These are phyloP conservation scores for Sporothrix globosa DNA, from an alignment of 2,329 filamentous ascomycete genomes.

Conservation along the genomic window DNA sequence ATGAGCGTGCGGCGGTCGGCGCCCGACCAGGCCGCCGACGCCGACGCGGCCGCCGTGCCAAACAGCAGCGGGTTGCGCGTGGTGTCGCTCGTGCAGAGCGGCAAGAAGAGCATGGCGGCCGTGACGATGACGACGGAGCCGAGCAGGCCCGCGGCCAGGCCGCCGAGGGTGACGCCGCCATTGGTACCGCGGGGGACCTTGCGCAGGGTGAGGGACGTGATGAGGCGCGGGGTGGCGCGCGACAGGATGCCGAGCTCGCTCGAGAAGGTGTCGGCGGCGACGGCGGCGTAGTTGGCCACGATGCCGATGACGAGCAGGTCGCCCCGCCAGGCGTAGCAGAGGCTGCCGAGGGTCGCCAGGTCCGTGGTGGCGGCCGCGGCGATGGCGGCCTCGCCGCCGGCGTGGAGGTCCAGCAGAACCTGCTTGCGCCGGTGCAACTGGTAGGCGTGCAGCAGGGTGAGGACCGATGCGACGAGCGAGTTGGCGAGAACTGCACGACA, in stretches of 20 bases:
- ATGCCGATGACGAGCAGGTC: slow-evolving; percentile 67
- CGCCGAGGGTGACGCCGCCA: slow-evolving; percentile 79
- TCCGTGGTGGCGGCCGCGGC: slow-evolving; percentile 4
- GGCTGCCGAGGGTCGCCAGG: slow-evolving; percentile 45
- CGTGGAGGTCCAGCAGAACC: slow-evolving; percentile 44
- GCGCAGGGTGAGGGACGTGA: slow-evolving; percentile 76
- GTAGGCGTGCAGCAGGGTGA: slow-evolving; percentile 62
- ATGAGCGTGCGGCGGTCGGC: slow-evolving; percentile 53
- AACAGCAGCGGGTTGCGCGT: slow-evolving; percentile 33
- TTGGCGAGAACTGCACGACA: slow-evolving; percentile 72
- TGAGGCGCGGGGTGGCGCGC: slow-evolving; percentile 73
- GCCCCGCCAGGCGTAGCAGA: slow-evolving; percentile 64
- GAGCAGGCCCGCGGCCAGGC: slow-evolving; percentile 71
- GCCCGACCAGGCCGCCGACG: slow-evolving; percentile 48
- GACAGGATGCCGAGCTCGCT: slow-evolving; percentile 94
- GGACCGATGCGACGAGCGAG: slow-evolving; percentile 73
- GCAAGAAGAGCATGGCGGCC: slow-evolving; percentile 66
- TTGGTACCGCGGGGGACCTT: slow-evolving; percentile 90
- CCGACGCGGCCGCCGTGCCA: slow-evolving; percentile 48
- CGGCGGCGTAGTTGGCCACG: slow-evolving; percentile 84
- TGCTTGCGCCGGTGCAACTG: slow-evolving; percentile 57
- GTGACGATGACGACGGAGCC: slow-evolving; percentile 74
- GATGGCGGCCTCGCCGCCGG: slow-evolving; percentile 35
- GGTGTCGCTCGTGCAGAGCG: slow-evolving; percentile 60
- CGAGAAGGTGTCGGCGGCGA: slow-evolving; percentile 90